Evolutionary conservation across 2,329 filamentous ascomycete genomes (phyloP), one percentile per base, ranked within the genome.

Genomic region (Byssoonygena ceratinophila): DNA sequence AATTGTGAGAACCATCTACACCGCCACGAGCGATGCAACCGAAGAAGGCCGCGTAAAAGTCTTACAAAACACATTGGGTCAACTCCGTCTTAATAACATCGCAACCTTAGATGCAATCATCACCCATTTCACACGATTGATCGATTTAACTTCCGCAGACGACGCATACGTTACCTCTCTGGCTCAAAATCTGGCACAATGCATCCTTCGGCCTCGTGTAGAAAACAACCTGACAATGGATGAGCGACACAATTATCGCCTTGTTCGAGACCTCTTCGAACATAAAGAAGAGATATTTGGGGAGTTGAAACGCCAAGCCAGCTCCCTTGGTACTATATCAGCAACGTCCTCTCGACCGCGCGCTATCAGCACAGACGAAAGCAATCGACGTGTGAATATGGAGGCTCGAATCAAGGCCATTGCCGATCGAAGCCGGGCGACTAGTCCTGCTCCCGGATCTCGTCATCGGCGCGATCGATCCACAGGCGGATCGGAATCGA

Each of bases 41-140:
- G 87, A 94, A 61, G 77, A 82, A 48, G 83, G 87, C 11, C 85
- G 92, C 50, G 79, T 98, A 58, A 85, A 89, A 51, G 88, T 97
- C 55, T 80, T 98, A 31, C 92, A 98, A 69, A 94, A 92, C 62
- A 97, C 92, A 0, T 83, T 98, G 52, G 91, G 90, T 36, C 90
- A 97, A 68, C 80, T 98, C 53, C 85, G 91, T 56, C 82, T 98
- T 53, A 89, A 92, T 58, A 98, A 98, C 68, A 98, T 98, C 68
- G 92, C 92, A 45, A 97, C 92, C n/a, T 81, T 98, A 55, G 92
- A 98, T 68, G 92, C 92, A 37, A 86, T 95, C 66, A 94, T 94
- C 77, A 97, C 94, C 59, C 92, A 98, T 71, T 97, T 98, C 68
- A 96, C 91, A 36, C 86, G 92, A 55, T 76, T 98, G 55, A 94